Conservation (phyloP, 805 yeast genomes). For the Clavispora fructus region DNA sequence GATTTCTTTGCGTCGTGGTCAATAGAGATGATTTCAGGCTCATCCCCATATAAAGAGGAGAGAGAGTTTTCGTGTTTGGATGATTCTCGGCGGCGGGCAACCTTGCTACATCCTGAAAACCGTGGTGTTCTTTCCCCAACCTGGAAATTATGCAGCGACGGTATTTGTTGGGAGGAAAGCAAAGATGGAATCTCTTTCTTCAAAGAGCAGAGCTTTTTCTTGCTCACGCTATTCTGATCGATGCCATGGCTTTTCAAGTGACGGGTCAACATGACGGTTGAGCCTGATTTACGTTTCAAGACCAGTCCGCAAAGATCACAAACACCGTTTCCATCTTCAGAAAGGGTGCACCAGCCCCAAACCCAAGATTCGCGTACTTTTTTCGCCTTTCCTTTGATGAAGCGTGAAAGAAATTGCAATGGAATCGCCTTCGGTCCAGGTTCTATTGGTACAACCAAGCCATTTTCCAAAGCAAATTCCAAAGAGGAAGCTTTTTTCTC, state of each 20-base stretch:
- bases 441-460: background rate
- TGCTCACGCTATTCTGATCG: background rate
- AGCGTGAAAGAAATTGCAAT: background rate
- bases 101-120: background rate
- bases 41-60: no score
- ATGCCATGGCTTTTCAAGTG: constrained; percentile 7
- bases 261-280: background rate
- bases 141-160: background rate
- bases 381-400: background rate
- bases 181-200: background rate
- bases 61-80: background rate
- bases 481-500: background rate
- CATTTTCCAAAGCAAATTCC: background rate
- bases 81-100: background rate
- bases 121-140: background rate
- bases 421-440: background rate
- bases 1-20: background rate
- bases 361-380: background rate
- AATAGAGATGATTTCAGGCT: background rate
- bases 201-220: background rate
- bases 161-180: background rate
- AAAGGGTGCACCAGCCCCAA: background rate
- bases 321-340: background rate
- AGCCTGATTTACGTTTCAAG: background rate
- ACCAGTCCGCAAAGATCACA: constrained; percentile 1